phyloP scores from a whole-genome alignment of 495 filamentous ascomycete species.

The Polyplosphaeria fusca region DNA sequence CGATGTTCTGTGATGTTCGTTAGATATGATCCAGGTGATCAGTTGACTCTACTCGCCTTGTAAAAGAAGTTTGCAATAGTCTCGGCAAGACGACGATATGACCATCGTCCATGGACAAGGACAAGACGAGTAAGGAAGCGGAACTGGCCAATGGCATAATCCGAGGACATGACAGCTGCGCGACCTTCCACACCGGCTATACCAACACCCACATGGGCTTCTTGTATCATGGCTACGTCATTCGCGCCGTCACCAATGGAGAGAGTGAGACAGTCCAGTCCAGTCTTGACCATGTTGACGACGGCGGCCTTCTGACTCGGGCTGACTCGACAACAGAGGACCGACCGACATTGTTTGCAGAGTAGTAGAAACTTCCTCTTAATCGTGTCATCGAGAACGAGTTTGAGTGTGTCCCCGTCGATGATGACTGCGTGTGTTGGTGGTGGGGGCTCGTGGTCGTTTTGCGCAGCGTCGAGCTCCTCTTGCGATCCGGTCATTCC shows the following conservation, averaged over 20 bases:
- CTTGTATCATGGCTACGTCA: conserved; percentile 99
- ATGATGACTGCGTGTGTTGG: conserved; percentile 96
- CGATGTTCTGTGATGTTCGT: conserved; percentile 64
- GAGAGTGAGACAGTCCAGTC: conserved; percentile 94
- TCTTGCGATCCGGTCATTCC: conserved; percentile 80
- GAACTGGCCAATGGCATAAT: conserved; percentile 98
- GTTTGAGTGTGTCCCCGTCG: conserved; percentile 88
- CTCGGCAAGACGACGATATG: conserved; percentile 88
- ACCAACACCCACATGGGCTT: conserved; percentile 96
- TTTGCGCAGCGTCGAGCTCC: conserved; percentile 73
- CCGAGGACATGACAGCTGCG: conserved; percentile 97
- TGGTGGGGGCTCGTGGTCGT: conserved; percentile 77
- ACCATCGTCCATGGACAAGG: conserved; percentile 95
- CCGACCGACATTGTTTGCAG: conserved; percentile 96
- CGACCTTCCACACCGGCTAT: conserved; percentile 97
- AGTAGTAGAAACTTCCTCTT: conserved; percentile 90
- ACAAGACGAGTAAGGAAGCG: conserved; percentile 87
- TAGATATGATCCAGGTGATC: neutral
- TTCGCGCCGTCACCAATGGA: conserved; percentile 97
- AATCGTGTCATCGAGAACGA: conserved; percentile 77
- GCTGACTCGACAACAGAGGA: conserved; percentile 96
- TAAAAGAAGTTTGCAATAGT: conserved; percentile 99
- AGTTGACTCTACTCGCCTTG: conserved; percentile 56
- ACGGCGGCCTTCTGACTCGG: conserved; percentile 98
- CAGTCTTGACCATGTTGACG: conserved; percentile 88